Base-by-base conservation (phyloP, 805 yeast genomes). In the Metschnikowia santaceciliae region DNA sequence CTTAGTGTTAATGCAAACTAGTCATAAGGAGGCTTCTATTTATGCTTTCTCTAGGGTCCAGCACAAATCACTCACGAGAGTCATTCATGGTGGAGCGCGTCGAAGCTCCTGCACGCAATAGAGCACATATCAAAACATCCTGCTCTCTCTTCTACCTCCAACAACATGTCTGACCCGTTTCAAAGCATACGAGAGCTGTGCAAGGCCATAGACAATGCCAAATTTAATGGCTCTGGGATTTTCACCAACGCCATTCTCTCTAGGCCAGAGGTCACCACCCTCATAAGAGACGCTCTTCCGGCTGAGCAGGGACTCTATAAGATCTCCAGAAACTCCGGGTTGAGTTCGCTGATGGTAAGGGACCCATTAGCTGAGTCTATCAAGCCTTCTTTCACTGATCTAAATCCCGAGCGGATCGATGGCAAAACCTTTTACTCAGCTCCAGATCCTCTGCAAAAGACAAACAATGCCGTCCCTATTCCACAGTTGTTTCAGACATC, bases 221-320 rank as follows among this genome's bases (percentile, higher is more conserved):
- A 79, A 49, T 84, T 84, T 63, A 65, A 74, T 19, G 72, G 77
- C 0, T 81, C 87, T 0, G 88, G 89, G 0, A 76, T 82, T 3
- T 84, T 84, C 63, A 80, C 86, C 37, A 84, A 84, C 59, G 84
- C 90, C 2, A 68, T 83, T 15, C 72, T 81, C 8, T 67, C 74
- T 23, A 66, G 71, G 45, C 81, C 82, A 11, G 72, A 74, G 30
- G 82, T 83, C 50, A 81, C 84, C 2, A 67, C 74, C 19, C 66
- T 84, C n/a, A 66, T 84, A 19, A 72, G 84, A 56, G 90, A 84
- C 62, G 81, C 86, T 3, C 78, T 79, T 34, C 64, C 60, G 0
- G 73, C 75, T 36, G 87, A 83, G 56, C 78, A 70, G 34, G 68
- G 79, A 1, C 63, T 83, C 34, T 83, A 80, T 59, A 70, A 66